phyloP scores from a whole-genome alignment of 2,329 filamentous ascomycete genomes.

The Pseudovirgaria hyperparasitica region DNA sequence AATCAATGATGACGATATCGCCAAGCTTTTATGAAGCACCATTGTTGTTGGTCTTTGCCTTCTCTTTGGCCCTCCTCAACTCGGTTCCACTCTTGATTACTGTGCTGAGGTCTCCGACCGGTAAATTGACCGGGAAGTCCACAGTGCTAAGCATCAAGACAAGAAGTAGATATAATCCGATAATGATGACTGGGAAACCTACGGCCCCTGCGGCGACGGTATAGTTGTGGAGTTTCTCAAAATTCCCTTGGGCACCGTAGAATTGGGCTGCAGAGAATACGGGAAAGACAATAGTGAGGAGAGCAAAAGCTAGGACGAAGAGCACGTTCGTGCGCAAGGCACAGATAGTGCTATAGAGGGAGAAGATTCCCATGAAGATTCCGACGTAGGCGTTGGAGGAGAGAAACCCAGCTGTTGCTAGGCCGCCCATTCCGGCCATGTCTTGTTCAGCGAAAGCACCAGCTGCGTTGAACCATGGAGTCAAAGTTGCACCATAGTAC shows the following conservation, averaged over 20 bases:
- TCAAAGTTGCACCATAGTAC: too few species aligned
- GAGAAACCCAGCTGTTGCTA: slow-evolving; percentile 31
- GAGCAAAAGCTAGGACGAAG: slow-evolving; percentile 52
- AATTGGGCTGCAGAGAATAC: slow-evolving; percentile 47
- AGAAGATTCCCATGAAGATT: slow-evolving; percentile 48
- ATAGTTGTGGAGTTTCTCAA: slow-evolving; percentile 9
- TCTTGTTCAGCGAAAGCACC: background rate
- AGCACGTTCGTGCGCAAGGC: slow-evolving; percentile 54
- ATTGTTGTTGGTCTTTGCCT: too few species aligned
- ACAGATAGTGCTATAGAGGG: slow-evolving; percentile 50
- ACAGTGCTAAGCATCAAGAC: slow-evolving; percentile 35
- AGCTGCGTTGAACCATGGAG: too few species aligned
- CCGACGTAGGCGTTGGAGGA: slow-evolving; percentile 42
- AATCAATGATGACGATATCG: too few species aligned
- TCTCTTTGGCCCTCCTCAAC: background rate
- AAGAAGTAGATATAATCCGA: slow-evolving; percentile 35
- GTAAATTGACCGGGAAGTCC: slow-evolving; percentile 34
- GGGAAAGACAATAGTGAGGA: slow-evolving; percentile 41
- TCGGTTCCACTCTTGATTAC: background rate
- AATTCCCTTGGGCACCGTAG: slow-evolving; percentile 31
- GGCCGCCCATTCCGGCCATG: slow-evolving; percentile 20
- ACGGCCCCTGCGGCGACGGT: slow-evolving; percentile 28
- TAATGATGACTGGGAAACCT: slow-evolving; percentile 28
- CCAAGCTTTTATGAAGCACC: too few species aligned
- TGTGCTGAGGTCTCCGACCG: slow-evolving; percentile 7